Conservation (phyloP, 176 grass and related monocot species). For the Eragrostis nindensis region DNA sequence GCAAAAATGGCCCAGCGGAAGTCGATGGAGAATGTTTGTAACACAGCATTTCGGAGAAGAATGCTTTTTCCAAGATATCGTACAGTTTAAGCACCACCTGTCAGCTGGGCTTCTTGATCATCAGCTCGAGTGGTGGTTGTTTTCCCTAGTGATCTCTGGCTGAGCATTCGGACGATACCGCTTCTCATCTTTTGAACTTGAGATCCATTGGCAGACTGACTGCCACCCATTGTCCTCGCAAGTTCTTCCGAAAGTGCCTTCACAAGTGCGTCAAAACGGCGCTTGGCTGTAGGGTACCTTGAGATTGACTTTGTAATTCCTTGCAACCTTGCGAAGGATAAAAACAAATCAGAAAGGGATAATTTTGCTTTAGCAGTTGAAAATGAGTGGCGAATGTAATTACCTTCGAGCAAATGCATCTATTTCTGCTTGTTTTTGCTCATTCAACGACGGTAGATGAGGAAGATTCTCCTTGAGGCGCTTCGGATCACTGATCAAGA, state of each 20-base stretch:
- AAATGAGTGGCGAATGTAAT: neutral
- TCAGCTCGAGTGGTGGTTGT: constrained; percentile 35
- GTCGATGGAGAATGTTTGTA: neutral
- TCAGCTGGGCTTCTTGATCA: constrained; percentile 48
- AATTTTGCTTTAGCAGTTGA: neutral
- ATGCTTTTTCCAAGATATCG: neutral
- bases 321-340: constrained; percentile 68
- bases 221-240: constrained; percentile 64
- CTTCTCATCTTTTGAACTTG: constrained; percentile 52
- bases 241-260: constrained; percentile 69
- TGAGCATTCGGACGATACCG: constrained; percentile 60
- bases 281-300: constrained; percentile 84
- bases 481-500: constrained; percentile 72
- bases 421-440: constrained; percentile 81
- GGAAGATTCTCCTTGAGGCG: constrained; percentile 60
- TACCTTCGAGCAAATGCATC: constrained; percentile 90
- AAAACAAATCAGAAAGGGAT: constrained; percentile 11
- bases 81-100: neutral
- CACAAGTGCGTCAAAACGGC: constrained; percentile 69
- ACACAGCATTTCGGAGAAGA: neutral
- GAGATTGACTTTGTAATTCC: constrained; percentile 92
- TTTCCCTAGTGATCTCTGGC: constrained; percentile 65
- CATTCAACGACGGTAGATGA: constrained; percentile 53
- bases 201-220: constrained; percentile 48
- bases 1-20: constrained; percentile 24